Evolutionary conservation across 371 early-diverging fungal species (phyloP).

Genomic region (Chytridium lagenaria): DNA sequence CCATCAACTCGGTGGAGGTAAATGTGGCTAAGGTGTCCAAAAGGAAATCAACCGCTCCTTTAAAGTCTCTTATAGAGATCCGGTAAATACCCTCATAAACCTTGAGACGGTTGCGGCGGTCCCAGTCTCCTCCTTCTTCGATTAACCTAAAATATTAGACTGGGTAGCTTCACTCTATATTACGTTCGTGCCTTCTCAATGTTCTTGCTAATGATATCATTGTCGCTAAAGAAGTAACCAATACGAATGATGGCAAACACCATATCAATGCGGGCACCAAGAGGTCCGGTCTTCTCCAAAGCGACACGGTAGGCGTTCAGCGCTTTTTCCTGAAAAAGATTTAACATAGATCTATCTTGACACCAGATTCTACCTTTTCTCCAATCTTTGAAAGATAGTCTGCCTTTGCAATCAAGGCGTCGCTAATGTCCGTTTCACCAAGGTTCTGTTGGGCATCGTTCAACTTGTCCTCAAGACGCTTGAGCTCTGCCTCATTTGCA

Average conservation of each 20-base stretch:
- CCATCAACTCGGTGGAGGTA: constrained; percentile 95
- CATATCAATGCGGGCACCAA: constrained; percentile 92
- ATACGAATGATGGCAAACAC: constrained; percentile 89
- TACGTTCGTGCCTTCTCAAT: constrained; percentile 80
- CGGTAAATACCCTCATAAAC: constrained; percentile 96
- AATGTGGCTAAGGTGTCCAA: constrained; percentile 97
- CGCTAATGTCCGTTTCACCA: constrained; percentile 94
- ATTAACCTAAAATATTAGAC: constrained; percentile 66
- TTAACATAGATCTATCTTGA: not conserved
- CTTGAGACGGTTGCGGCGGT: constrained; percentile 98
- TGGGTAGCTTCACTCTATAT: not conserved
- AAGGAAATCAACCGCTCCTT: constrained; percentile 87
- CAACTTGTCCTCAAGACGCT: constrained; percentile 80
- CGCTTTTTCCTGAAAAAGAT: constrained; percentile 75
- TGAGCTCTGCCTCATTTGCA: constrained; percentile 77
- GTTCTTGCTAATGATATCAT: constrained; percentile 76
- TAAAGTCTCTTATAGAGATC: constrained; percentile 95
- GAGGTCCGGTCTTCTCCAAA: constrained; percentile 84
- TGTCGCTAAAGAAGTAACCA: constrained; percentile 92
- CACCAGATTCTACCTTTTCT: constrained; percentile 72
- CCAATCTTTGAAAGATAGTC: constrained; percentile 92
- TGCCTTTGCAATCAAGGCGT: constrained; percentile 90
- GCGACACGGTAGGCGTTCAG: constrained; percentile 80
- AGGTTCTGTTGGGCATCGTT: constrained; percentile 88
- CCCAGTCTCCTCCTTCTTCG: constrained; percentile 99